A percentile compares a stretch with the other conserved stretches of the same genome.
phyloP scores from a whole-genome alignment of 108 stramenopile genomes.

The Mediolabrus comicus region DNA sequence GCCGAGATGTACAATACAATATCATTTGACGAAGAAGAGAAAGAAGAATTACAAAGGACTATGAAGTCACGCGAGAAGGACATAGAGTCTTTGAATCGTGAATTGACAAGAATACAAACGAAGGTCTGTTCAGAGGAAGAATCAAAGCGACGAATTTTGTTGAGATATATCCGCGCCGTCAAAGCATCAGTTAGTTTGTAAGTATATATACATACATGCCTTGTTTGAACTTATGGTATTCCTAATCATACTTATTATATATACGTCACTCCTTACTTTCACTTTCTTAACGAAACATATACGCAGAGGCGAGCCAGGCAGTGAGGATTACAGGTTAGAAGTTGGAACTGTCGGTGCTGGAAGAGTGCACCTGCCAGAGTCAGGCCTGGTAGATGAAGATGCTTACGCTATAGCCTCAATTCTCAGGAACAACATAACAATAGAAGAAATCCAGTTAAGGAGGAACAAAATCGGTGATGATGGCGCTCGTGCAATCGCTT shows the following conservation, averaged over 20 bases:
- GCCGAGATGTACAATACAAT: constrained; percentile 59
- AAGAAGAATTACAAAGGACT: constrained; percentile 2
- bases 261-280: no score
- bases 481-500: constrained; percentile 74
- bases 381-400: constrained; percentile 59
- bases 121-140: constrained; percentile 73
- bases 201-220: no score
- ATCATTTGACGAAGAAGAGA: constrained; percentile 63
- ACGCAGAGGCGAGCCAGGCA: constrained; percentile 54
- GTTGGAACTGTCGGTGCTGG: constrained; percentile 54
- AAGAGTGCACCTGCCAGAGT: constrained; percentile 72
- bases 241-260: no score
- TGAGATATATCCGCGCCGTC: constrained; percentile 82
- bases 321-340: constrained; percentile 42
- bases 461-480: constrained; percentile 69
- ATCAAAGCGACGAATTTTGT: constrained; percentile 78
- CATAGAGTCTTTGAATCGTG: constrained; percentile 45
- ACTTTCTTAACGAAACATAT: no score
- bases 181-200: constrained; percentile 63
- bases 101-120: constrained; percentile 44
- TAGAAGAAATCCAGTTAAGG: constrained; percentile 72
- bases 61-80: constrained; percentile 43
- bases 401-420: constrained; percentile 76
- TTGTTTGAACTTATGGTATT: no score
- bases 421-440: constrained; percentile 65